Evolutionary conservation across 2,329 filamentous ascomycete genomes (phyloP).

Genomic region (Xylariaceae sp.): DNA sequence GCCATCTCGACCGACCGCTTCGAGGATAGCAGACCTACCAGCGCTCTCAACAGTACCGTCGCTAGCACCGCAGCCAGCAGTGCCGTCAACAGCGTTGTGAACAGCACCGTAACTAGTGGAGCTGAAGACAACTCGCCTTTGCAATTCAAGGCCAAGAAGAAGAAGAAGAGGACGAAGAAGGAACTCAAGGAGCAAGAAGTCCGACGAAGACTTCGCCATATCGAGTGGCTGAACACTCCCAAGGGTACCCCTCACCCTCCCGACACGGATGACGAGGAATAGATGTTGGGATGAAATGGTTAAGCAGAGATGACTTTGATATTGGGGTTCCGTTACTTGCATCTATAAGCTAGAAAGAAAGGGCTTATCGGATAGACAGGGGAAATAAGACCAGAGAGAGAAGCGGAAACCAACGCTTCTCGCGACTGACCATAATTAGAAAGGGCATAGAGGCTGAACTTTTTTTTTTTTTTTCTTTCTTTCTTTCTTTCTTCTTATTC

Average conservation of each 20-base stretch:
- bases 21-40: conserved; percentile 56
- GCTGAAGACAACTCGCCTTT: conserved; percentile 71
- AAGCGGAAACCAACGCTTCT: not conserved
- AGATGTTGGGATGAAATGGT: conserved; percentile 10
- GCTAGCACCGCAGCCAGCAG: conserved; percentile 49
- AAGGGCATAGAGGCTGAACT: conserved; percentile 14
- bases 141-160: conserved; percentile 86
- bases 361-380: conserved; percentile 3
- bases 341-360: not conserved
- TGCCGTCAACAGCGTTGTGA: conserved; percentile 46
- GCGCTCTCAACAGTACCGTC: conserved; percentile 48
- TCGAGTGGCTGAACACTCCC: conserved; percentile 75
- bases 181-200: conserved; percentile 92
- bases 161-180: conserved; percentile 98
- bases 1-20: conserved; percentile 76
- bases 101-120: conserved; percentile 70
- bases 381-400: not conserved
- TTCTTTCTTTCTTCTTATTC: not conserved
- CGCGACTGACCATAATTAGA: conserved; percentile 9
- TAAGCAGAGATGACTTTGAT: conserved; percentile 2
- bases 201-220: conserved; percentile 78
- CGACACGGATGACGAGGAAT: conserved; percentile 72
- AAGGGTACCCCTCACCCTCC: conserved; percentile 74
- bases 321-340: conserved; percentile 1
- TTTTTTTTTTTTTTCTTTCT: not conserved